Percentiles rank a stretch among this genome's conserved stretches.
These are phyloP conservation scores for Chrysoporthe puriensis DNA, from an alignment of 2,329 filamentous ascomycete species.

Conservation along the genomic window DNA sequence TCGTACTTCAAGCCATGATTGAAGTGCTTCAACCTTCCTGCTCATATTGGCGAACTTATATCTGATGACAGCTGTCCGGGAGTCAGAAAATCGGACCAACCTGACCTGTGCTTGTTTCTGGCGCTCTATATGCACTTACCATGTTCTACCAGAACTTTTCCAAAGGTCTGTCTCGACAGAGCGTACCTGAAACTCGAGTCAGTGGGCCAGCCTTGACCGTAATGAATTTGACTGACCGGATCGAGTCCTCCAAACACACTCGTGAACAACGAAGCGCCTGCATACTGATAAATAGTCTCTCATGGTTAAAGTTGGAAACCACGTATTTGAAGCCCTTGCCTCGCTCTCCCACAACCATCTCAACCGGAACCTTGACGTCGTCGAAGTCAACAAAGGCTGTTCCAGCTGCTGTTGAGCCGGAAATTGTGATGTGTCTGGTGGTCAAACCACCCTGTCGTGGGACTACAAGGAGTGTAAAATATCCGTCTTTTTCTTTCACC, in stretches of 20 bases:
- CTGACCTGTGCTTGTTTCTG: background rate
- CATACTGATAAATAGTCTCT: slow-evolving; percentile 58
- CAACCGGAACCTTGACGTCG: slow-evolving; percentile 54
- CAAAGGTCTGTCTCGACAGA: slow-evolving; percentile 30
- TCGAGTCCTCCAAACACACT: slow-evolving; percentile 54
- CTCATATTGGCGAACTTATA: slow-evolving; percentile 31
- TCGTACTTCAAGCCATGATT: slow-evolving; percentile 29
- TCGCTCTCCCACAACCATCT: slow-evolving; percentile 55
- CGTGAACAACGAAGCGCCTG: slow-evolving; percentile 59
- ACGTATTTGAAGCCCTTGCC: slow-evolving; percentile 50
- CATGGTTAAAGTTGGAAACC: slow-evolving; percentile 52
- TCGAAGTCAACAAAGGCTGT: slow-evolving; percentile 57
- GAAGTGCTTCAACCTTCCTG: slow-evolving; percentile 28
- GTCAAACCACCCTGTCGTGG: slow-evolving; percentile 51
- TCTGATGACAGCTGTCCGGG: slow-evolving; percentile 25
- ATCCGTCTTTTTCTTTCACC: slow-evolving; percentile 46
- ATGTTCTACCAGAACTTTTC: slow-evolving; percentile 28
- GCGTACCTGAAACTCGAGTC: slow-evolving; percentile 22
- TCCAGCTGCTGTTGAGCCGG: slow-evolving; percentile 63
- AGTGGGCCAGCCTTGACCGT: background rate
- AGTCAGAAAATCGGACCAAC: background rate
- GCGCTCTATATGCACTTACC: slow-evolving; percentile 7
- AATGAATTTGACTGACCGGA: slow-evolving; percentile 39
- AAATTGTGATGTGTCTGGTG: slow-evolving; percentile 59
- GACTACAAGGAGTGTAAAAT: slow-evolving; percentile 60